These are phyloP conservation scores for Pulveroboletus frians DNA, from an alignment of 768 basidiomycete genomes.

Conservation along the genomic window DNA sequence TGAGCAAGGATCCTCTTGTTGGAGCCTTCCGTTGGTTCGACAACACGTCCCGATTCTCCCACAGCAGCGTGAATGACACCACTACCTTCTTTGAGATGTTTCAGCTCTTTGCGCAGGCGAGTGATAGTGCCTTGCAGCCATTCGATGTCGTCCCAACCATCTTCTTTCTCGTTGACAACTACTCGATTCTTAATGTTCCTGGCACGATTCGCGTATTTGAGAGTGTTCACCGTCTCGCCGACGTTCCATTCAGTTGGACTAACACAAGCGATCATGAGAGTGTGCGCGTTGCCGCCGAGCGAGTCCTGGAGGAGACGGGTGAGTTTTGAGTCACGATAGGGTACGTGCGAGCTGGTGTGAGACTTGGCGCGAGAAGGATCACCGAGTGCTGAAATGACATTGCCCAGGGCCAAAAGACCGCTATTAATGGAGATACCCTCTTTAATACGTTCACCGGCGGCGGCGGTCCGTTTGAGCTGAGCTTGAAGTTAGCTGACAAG, in stretches of 20 bases:
- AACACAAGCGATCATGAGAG: constrained; percentile 98
- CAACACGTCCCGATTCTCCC: constrained; percentile 25
- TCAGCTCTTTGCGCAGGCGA: constrained; percentile 83
- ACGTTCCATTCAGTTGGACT: constrained; percentile 95
- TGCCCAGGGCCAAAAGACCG: constrained; percentile 91
- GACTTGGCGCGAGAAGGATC: constrained; percentile 87
- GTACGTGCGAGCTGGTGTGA: constrained; percentile 82
- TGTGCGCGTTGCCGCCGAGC: constrained; percentile 94
- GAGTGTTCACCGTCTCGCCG: constrained; percentile 87
- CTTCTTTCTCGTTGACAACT: constrained; percentile 88
- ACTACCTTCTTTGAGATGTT: constrained; percentile 68
- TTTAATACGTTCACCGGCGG: constrained; percentile 92
- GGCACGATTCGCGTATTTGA: constrained; percentile 97
- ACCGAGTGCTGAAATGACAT: constrained; percentile 96
- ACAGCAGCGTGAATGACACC: constrained; percentile 20
- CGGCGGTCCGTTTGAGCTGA: constrained; percentile 92
- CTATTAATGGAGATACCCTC: constrained; percentile 99
- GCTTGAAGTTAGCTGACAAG: constrained; percentile 17
- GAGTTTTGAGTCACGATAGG: constrained; percentile 97
- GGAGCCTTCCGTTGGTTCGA: constrained; percentile 50
- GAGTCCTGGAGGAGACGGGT: constrained; percentile 78
- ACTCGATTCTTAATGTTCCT: constrained; percentile 96
- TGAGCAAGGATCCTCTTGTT: constrained; percentile 75
- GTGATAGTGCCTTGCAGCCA: constrained; percentile 87
- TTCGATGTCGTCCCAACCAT: constrained; percentile 98